These are phyloP conservation scores for Coffea humblotiana DNA, from an alignment of 305 asterid genomes.

Conservation along the genomic window DNA sequence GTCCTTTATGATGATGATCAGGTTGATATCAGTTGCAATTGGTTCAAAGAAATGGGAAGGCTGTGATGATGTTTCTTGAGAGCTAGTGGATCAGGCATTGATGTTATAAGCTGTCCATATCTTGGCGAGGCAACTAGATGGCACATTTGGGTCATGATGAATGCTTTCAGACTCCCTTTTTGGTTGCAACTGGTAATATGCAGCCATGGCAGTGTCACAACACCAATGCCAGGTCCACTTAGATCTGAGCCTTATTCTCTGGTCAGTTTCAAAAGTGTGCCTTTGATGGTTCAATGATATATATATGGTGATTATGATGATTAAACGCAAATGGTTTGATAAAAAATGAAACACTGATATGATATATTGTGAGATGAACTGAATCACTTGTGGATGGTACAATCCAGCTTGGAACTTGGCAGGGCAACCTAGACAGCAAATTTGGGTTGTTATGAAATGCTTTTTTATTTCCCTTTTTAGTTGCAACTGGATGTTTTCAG, in stretches of 20 bases:
- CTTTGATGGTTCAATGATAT: too few relatives aligned
- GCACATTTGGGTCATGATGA: constrained; percentile 4
- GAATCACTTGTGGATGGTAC: too few relatives aligned
- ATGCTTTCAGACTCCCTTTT: not conserved
- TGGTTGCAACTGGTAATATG: constrained; percentile 5
- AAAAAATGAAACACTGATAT: too few relatives aligned
- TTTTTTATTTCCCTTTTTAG: too few relatives aligned
- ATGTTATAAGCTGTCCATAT: constrained; percentile 8
- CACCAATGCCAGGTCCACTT: not conserved
- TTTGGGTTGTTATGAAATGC: too few relatives aligned
- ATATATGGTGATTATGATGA: too few relatives aligned
- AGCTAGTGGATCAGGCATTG: constrained; percentile 1
- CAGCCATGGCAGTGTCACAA: constrained; percentile 21
- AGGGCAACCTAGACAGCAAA: too few relatives aligned
- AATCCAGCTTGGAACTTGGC: too few relatives aligned
- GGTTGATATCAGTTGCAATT: not conserved
- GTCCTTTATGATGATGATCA: not conserved
- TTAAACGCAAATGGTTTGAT: too few relatives aligned
- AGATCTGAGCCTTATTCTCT: constrained; percentile 30
- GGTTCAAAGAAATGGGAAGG: constrained; percentile 9
- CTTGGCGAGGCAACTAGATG: not conserved
- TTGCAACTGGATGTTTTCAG: not conserved
- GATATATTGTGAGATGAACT: too few relatives aligned
- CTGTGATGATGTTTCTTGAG: constrained; percentile 23
- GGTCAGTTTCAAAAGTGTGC: not conserved